Conservation (phyloP, 192 early-diverging fungal genomes). For the Backusella psychrophila region DNA sequence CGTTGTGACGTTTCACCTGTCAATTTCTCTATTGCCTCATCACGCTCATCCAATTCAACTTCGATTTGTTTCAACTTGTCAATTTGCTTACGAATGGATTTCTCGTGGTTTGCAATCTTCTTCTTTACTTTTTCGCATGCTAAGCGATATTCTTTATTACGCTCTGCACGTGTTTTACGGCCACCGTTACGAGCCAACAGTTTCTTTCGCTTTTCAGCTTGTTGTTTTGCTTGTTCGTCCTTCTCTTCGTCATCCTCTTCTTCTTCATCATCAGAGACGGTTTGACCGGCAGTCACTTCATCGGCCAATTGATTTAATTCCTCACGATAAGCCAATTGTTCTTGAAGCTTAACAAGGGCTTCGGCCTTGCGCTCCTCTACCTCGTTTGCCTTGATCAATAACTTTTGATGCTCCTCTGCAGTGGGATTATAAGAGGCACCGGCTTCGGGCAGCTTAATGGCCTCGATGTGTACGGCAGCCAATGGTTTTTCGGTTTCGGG, state of each 20-base stretch:
- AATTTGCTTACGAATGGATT: constrained; percentile 49
- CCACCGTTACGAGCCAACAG: constrained; percentile 8
- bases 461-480: constrained; percentile 44
- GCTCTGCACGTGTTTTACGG: constrained; percentile 47
- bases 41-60: constrained; percentile 38
- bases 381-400: constrained; percentile 57
- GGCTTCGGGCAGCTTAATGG: constrained; percentile 73
- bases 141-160: constrained; percentile 50
- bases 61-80: constrained; percentile 49
- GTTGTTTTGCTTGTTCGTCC: constrained; percentile 16
- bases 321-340: constrained; percentile 44
- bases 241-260: constrained; percentile 25
- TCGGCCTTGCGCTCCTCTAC: constrained; percentile 51
- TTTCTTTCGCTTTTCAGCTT: constrained; percentile 19
- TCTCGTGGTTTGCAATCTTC: constrained; percentile 32
- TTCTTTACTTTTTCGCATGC: constrained; percentile 34
- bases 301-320: constrained; percentile 24
- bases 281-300: constrained; percentile 20
- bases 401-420: constrained; percentile 73
- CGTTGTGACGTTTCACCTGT: constrained; percentile 30
- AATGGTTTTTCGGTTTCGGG: constrained; percentile 48
- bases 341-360: constrained; percentile 33
- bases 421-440: constrained; percentile 93
- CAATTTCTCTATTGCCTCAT: constrained; percentile 32
- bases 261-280: constrained; percentile 25